Percentiles rank a stretch among this genome's conserved stretches.
These are phyloP conservation scores for Encephalitozoon hellem DNA, from an alignment of 371 early-diverging fungal genomes.

Conservation along the genomic window DNA sequence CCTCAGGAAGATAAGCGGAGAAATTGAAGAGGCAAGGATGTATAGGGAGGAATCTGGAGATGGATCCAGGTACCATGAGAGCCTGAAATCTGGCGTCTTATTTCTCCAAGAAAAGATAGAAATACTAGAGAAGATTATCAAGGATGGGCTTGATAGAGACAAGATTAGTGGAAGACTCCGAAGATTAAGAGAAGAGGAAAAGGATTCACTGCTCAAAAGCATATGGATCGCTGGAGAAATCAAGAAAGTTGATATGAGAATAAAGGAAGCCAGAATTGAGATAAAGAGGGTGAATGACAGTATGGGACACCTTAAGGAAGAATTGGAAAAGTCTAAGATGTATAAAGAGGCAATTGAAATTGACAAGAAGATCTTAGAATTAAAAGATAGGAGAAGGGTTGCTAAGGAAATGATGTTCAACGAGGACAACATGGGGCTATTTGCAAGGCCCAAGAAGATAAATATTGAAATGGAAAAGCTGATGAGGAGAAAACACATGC, in stretches of 20 bases:
- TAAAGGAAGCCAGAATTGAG: not conserved
- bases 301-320: not conserved
- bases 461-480: conserved; percentile 20
- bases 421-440: conserved; percentile 17
- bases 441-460: conserved; percentile 21
- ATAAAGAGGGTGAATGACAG: not conserved
- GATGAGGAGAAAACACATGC: conserved; percentile 9
- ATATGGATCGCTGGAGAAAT: conserved; percentile 6
- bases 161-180: not conserved
- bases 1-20: not conserved
- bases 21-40: not conserved
- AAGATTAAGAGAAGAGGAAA: not conserved
- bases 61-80: not conserved
- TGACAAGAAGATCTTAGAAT: conserved; percentile 20
- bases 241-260: not conserved
- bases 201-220: not conserved
- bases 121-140: conserved; percentile 4
- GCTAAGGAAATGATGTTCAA: conserved; percentile 13
- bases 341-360: conserved; percentile 10
- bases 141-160: not conserved
- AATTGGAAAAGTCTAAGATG: not conserved
- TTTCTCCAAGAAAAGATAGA: conserved; percentile 29
- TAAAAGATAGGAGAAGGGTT: conserved; percentile 21
- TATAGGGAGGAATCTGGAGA: not conserved
- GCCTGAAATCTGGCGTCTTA: not conserved